Evolutionary conservation across 2,329 filamentous ascomycete species (phyloP).

Genomic region (Ceratocystis ficicola): DNA sequence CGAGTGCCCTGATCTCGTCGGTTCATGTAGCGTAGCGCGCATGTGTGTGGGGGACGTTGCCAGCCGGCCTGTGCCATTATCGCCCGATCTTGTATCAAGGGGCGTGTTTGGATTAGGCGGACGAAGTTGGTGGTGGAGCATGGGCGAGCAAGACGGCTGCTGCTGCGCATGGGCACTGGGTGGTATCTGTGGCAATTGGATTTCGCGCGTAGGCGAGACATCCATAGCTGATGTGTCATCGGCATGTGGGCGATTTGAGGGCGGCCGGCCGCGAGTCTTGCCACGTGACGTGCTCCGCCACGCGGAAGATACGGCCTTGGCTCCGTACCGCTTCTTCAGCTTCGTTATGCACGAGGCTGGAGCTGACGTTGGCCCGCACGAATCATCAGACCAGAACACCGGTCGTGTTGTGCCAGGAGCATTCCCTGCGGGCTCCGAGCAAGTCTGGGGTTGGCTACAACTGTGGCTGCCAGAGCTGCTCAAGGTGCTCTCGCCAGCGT

Average conservation of each 20-base stretch:
- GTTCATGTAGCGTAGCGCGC: background rate
- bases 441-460: too few species aligned
- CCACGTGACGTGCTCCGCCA: conserved; percentile 49
- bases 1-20: background rate
- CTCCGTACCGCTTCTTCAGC: conserved; percentile 51
- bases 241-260: conserved; percentile 27
- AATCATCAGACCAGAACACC: conserved; percentile 51
- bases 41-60: conserved; percentile 43
- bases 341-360: conserved; percentile 42
- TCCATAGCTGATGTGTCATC: background rate
- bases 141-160: background rate
- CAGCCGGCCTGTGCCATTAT: conserved; percentile 47
- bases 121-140: conserved; percentile 22
- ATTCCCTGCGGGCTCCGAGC: too few species aligned
- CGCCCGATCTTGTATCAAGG: conserved; percentile 38
- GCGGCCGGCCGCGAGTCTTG: conserved; percentile 68
- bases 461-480: too few species aligned
- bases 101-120: conserved; percentile 32
- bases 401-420: conserved; percentile 31
- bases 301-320: conserved; percentile 76
- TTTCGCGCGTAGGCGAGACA: background rate
- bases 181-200: background rate
- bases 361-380: conserved; percentile 57
- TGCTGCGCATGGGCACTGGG: background rate
- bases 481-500: background rate